A percentile compares a stretch with the other conserved stretches of the same genome.
phyloP scores from a whole-genome alignment of 2,329 filamentous ascomycete species.

The Thermothelomyces thermophilus region DNA sequence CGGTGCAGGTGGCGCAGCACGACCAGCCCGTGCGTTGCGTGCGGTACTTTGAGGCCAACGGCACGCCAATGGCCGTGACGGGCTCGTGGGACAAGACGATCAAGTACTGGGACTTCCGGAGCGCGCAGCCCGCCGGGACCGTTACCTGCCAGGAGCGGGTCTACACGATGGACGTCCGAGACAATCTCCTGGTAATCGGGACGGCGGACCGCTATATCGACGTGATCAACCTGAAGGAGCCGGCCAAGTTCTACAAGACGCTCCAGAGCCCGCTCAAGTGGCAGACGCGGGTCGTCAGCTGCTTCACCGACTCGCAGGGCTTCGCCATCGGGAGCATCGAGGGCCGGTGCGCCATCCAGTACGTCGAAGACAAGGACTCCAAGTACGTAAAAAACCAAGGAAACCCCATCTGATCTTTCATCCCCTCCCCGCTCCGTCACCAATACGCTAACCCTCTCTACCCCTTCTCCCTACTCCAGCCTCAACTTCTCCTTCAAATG shows the following conservation, averaged over 20 bases:
- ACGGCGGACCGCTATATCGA: slow-evolving; percentile 96
- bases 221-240: slow-evolving; percentile 83
- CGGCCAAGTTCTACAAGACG: slow-evolving; percentile 89
- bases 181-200: slow-evolving; percentile 82
- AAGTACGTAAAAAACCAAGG: slow-evolving; percentile 53
- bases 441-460: background rate
- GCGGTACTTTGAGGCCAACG: slow-evolving; percentile 67
- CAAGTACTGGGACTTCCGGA: slow-evolving; percentile 81
- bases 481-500: slow-evolving; percentile 99
- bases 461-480: slow-evolving; percentile 33
- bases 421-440: background rate
- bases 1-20: slow-evolving; percentile 73
- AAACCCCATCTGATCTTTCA: background rate
- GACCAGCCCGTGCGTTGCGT: slow-evolving; percentile 75
- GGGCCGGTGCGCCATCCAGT: slow-evolving; percentile 94
- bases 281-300: slow-evolving; percentile 93
- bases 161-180: slow-evolving; percentile 87
- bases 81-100: slow-evolving; percentile 88
- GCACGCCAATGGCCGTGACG: slow-evolving; percentile 77
- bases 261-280: slow-evolving; percentile 94
- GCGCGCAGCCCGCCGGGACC: slow-evolving; percentile 56
- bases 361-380: slow-evolving; percentile 92
- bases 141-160: slow-evolving; percentile 68
- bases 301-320: slow-evolving; percentile 84
- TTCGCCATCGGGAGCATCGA: slow-evolving; percentile 97